Conservation (phyloP, 345 rosid genomes). For the Litchi chinensis region DNA sequence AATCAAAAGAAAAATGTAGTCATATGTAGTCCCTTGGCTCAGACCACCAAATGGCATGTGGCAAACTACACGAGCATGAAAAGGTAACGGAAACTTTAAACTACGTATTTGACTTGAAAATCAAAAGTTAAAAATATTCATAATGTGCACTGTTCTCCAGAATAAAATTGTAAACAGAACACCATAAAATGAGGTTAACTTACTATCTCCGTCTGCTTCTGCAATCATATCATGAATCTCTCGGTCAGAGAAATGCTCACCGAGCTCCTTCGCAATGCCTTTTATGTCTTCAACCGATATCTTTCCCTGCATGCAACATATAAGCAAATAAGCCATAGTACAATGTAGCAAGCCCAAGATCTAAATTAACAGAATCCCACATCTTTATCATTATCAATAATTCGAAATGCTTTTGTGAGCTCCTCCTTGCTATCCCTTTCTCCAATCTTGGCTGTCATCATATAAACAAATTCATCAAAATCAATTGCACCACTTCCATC, state of each 20-base stretch:
- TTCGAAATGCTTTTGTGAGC: constrained; percentile 72
- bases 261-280: constrained; percentile 69
- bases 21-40: neutral
- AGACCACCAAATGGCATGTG: neutral
- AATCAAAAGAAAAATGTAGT: neutral
- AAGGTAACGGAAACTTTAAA: neutral
- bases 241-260: constrained; percentile 65
- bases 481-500: constrained; percentile 98
- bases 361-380: constrained; percentile 37
- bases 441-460: constrained; percentile 98
- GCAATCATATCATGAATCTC: constrained; percentile 81
- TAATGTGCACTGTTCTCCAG: neutral
- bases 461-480: constrained; percentile 85
- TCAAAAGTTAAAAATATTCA: neutral
- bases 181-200: constrained; percentile 26
- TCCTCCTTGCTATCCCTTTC: constrained; percentile 95
- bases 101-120: neutral
- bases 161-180: neutral
- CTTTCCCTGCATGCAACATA: constrained; percentile 55
- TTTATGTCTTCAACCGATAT: constrained; percentile 69
- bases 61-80: neutral
- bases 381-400: constrained; percentile 87
- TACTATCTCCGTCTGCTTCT: constrained; percentile 86
- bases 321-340: constrained; percentile 6
- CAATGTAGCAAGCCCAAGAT: neutral